These are phyloP conservation scores for Colletotrichum euphorbiae DNA, from an alignment of 2,329 filamentous ascomycete genomes.

Conservation along the genomic window DNA sequence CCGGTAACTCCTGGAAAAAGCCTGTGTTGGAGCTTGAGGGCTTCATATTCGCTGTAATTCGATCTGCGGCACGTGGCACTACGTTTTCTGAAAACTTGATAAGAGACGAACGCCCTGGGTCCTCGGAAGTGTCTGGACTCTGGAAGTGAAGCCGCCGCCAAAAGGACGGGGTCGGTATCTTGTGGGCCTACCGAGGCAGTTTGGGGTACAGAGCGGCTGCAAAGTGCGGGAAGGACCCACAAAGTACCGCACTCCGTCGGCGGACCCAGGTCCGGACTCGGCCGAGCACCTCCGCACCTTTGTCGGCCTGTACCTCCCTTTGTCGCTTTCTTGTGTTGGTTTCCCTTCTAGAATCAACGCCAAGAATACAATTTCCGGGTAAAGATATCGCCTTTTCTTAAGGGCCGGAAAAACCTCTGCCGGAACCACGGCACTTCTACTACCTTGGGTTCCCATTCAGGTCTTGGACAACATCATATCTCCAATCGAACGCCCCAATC, in stretches of 20 bases:
- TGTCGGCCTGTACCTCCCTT: too few species aligned
- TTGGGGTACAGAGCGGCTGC: neutral
- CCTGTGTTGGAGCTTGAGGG: conserved; percentile 60
- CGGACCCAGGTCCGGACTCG: conserved; percentile 1
- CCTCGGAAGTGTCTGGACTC: neutral
- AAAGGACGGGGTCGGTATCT: neutral
- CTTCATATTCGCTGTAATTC: conserved; percentile 49
- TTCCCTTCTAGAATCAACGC: neutral
- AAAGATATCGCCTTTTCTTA: too few species aligned
- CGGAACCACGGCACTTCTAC: conserved; percentile 13
- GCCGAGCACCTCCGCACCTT: neutral
- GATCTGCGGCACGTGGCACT: neutral
- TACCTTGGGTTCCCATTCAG: neutral
- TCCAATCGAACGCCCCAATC: conserved; percentile 10
- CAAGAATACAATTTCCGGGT: neutral
- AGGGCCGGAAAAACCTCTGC: neutral
- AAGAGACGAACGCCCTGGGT: too few species aligned
- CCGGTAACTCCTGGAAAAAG: conserved; percentile 67
- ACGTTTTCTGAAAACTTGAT: neutral
- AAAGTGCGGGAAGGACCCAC: neutral
- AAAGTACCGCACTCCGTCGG: conserved; percentile 6
- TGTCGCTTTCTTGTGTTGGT: neutral
- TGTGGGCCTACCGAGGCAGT: conserved; percentile 21
- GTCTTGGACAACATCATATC: conserved; percentile 33
- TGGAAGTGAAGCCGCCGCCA: too few species aligned